phyloP scores from a whole-genome alignment of 345 rosid species.

The Arabis hirsuta region DNA sequence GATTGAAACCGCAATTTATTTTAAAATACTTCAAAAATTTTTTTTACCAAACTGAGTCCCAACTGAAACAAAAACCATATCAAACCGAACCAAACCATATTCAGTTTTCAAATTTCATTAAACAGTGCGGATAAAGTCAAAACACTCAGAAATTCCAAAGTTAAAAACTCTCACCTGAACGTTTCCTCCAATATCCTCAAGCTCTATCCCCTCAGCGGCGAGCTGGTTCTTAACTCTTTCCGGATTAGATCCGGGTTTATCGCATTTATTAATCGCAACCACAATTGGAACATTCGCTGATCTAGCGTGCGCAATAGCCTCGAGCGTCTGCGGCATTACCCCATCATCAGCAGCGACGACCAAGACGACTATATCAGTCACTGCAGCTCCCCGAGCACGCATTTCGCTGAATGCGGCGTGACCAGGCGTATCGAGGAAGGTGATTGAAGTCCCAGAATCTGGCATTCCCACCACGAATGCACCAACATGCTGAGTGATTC shows the following conservation, averaged over 20 bases:
- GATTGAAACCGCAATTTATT: neutral
- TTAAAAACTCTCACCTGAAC: slow-evolving; percentile 48
- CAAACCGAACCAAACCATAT: neutral
- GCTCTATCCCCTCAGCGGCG: slow-evolving; percentile 76
- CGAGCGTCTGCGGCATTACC: slow-evolving; percentile 96
- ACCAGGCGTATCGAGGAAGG: slow-evolving; percentile 94
- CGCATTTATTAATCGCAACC: slow-evolving; percentile 92
- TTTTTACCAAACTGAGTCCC: neutral
- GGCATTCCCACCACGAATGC: slow-evolving; percentile 91
- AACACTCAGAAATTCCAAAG: neutral
- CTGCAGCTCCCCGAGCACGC: slow-evolving; percentile 98
- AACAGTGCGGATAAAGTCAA: neutral
- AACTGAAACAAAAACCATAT: neutral
- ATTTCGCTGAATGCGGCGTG: slow-evolving; percentile 95
- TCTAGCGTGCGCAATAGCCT: slow-evolving; percentile 89
- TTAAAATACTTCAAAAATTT: neutral
- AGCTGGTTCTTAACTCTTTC: slow-evolving; percentile 88
- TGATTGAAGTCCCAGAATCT: slow-evolving; percentile 77
- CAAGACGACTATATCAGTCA: slow-evolving; percentile 90
- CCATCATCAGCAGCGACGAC: slow-evolving; percentile 99
- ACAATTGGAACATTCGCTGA: slow-evolving; percentile 86
- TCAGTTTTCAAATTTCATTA: neutral
- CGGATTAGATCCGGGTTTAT: slow-evolving; percentile 81
- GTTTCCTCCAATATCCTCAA: slow-evolving; percentile 94
- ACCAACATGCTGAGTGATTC: slow-evolving; percentile 97